Base-by-base conservation (phyloP, 805 yeast genomes). In the Saccharomycopsis selenospora region DNA sequence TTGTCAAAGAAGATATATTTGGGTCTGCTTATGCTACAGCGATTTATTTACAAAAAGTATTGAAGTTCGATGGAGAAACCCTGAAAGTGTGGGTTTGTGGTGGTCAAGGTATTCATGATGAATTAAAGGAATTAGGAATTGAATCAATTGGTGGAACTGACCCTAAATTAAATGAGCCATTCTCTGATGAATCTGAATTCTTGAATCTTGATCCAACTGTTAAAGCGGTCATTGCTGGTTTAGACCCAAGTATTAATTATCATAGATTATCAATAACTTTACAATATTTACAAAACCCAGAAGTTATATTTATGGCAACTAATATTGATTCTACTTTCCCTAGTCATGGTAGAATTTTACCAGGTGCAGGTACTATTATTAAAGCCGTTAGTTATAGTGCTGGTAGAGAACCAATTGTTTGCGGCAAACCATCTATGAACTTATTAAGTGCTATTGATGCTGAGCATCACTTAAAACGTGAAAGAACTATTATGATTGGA, bases 291-390 rank as follows among this genome's bases (percentile, higher is more conserved):
- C 70, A 73, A 53, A 76, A 81, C 50, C 79, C 80, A 44, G 66
- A 69, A 36, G 71, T 87, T 3, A 75, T 81, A 27, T 93, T 88
- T 64, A 71, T 93, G 55, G 98, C 97, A 20, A 93, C 98, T 3
- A 93, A 93, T 64, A 85, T 86, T 40, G 99, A 93, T 65, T 84
- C 96, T 1, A 93, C 99, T 0, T 93, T 80, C 70, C 99, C 99
- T 2, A 78, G 85, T 50, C 82, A 85, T 64, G 96, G 95, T 1
- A 71, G 77, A 57, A 75, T 86, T 43, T 73, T 93, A 44, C 95
- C 96, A 17, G 99, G 99, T 26, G 98, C 99, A 1, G 99, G 99
- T 1, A 82, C 96, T 1, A 77, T 88, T 55, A 81, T 91, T 40
- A 85, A 87, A 56, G 74, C 89, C 0, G 80, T 87, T 14, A 77